Percentiles rank a stretch among this genome's conserved stretches.
Evolutionary conservation across 2,329 filamentous ascomycete species (phyloP).

Genomic region (Cordyceps militaris): DNA sequence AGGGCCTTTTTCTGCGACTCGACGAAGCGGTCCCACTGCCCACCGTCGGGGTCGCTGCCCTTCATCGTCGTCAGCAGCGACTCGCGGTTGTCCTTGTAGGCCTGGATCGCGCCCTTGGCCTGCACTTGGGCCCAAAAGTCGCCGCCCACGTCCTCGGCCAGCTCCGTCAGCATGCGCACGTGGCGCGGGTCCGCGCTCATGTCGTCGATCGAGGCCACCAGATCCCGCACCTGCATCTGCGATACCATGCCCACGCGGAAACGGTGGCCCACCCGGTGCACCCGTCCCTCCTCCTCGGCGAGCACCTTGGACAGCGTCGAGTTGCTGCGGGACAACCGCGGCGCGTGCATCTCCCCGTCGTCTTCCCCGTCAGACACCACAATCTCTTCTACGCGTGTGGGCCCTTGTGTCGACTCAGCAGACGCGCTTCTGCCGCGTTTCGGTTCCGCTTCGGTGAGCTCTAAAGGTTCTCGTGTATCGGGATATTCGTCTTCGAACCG

Average conservation of each 20-base stretch:
- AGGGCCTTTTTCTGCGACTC: conserved; percentile 54
- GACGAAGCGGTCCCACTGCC: conserved; percentile 53
- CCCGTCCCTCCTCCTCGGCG: conserved; percentile 50
- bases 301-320: conserved; percentile 48
- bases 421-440: conserved; percentile 5
- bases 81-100: conserved; percentile 53
- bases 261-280: conserved; percentile 48
- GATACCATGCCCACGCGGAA: conserved; percentile 49
- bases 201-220: conserved; percentile 43
- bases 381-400: conserved; percentile 28
- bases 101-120: conserved; percentile 51
- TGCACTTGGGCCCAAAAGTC: conserved; percentile 49
- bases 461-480: conserved; percentile 56
- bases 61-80: conserved; percentile 43
- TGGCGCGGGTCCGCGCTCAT: conserved; percentile 45
- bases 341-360: conserved; percentile 37
- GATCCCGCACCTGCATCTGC: conserved; percentile 40
- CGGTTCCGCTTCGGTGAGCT: background rate
- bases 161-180: conserved; percentile 46
- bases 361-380: conserved; percentile 42
- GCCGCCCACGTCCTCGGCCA: conserved; percentile 57
- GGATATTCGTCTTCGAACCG: conserved; percentile 96
- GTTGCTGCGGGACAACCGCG: conserved; percentile 42
- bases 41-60: conserved; percentile 53
- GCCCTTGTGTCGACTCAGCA: background rate